Base-by-base conservation (phyloP, 306 rosid species). In the Vigna mungo region DNA sequence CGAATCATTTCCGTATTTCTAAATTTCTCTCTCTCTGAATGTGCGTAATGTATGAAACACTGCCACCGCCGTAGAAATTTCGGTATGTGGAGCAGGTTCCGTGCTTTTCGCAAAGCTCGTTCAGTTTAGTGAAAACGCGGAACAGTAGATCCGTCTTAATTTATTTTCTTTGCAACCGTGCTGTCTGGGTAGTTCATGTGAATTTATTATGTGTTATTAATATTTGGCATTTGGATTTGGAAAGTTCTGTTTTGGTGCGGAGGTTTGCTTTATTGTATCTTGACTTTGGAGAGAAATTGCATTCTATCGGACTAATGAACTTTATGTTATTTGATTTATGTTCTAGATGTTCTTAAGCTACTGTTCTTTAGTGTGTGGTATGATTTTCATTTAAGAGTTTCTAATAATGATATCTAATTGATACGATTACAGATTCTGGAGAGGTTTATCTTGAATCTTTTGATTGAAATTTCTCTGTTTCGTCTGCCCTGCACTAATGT, bases 71-170 rank as follows among this genome's bases (percentile, higher is more conserved):
- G n/a, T 43, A 9, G 56, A 30, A 46, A 58, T 56, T 43, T 46
- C 52, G 55, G 37, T 64, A 72, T 64, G 32, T n/a, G 25, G 49
- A 41, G 59, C 11, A 23, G 54, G 10, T 77, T 43, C 10, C 5
- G 14, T 46, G 30, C 51, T 43, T 77, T 0, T 41, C 46, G 27
- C 13, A 17, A 44, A 8, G 58, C 27, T 65, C 15, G 47, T 54
- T 55, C 30, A 18, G 14, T 17, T 68, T 3, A 43, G 58, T 37
- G 65, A 37, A 15, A 5, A 66, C 25, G 58, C 67, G 12, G 48
- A 77, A 68, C 41, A 27, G 18, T 68, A 78, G 82, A 78, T 78
- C 82, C 39, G 16, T 58, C 14, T 56, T 18, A 68, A 3, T n/a
- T 67, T 46, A 2, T 52, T 53, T 6, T 16, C 6, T 15, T 4